Conservation (phyloP, 1,139 yeast genomes). For the Kodamaea arcana region DNA sequence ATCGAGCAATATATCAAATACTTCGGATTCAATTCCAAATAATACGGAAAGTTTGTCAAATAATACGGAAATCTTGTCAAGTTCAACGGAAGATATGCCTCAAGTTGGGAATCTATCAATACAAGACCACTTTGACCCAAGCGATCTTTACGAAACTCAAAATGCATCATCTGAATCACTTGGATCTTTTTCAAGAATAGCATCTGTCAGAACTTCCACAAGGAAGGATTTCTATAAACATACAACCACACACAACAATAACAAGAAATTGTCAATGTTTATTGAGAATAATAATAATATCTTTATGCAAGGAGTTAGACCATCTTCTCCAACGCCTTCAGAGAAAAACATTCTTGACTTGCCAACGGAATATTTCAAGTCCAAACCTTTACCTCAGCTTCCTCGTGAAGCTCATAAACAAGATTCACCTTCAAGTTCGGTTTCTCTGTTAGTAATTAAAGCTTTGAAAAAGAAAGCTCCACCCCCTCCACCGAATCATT, state of each 20-base stretch:
- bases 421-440: conserved; percentile 14
- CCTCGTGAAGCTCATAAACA: conserved; percentile 5
- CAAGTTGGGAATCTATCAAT: no score
- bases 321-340: conserved; percentile 1
- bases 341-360: conserved; percentile 23
- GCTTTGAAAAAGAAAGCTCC: conserved; percentile 37
- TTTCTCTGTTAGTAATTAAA: conserved; percentile 23
- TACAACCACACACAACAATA: conserved; percentile 28
- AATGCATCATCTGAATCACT: conserved; percentile 22
- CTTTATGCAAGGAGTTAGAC: conserved; percentile 9
- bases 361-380: conserved; percentile 31
- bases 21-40: not conserved
- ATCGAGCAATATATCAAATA: conserved; percentile 1
- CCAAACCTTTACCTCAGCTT: conserved; percentile 13
- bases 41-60: not conserved
- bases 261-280: conserved; percentile 9
- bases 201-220: conserved; percentile 36
- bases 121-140: no score
- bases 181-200: conserved; percentile 29
- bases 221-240: conserved; percentile 37
- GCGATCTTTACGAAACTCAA: conserved; percentile 5
- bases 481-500: conserved; percentile 35
- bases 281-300: conserved; percentile 17
- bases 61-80: not conserved
- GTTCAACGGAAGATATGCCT: not conserved